phyloP scores from a whole-genome alignment of 2,329 filamentous ascomycete species.

The Pseudogymnoascus sp. region DNA sequence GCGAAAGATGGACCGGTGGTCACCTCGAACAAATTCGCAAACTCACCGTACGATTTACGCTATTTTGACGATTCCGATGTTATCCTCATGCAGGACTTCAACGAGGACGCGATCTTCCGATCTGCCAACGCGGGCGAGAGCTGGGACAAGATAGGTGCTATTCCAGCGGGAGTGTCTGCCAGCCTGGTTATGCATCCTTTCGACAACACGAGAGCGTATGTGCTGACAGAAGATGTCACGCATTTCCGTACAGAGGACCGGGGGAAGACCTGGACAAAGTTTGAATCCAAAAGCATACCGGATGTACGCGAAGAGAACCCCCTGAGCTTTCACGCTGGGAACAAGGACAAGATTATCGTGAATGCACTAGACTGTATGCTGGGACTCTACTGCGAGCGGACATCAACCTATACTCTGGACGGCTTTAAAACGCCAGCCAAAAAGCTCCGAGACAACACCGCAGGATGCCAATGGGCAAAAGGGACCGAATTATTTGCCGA shows the following conservation, averaged over 20 bases:
- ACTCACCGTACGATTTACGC: slow-evolving; percentile 61
- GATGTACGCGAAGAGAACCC: slow-evolving; percentile 40
- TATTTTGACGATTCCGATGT: slow-evolving; percentile 90
- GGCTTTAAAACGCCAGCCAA: slow-evolving; percentile 67
- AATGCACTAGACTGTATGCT: slow-evolving; percentile 61
- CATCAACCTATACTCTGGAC: slow-evolving; percentile 69
- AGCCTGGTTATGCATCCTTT: slow-evolving; percentile 69
- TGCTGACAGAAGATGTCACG: slow-evolving; percentile 57
- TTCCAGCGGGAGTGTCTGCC: slow-evolving; percentile 55
- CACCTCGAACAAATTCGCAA: slow-evolving; percentile 55
- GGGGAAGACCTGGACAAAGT: slow-evolving; percentile 73
- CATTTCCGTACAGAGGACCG: slow-evolving; percentile 82
- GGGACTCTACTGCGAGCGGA: slow-evolving; percentile 55
- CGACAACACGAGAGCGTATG: slow-evolving; percentile 71
- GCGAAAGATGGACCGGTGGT: slow-evolving; percentile 51
- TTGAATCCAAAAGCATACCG: slow-evolving; percentile 54
- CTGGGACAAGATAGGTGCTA: slow-evolving; percentile 61
- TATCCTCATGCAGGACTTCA: slow-evolving; percentile 64
- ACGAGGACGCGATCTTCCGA: slow-evolving; percentile 60
- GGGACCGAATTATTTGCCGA: slow-evolving; percentile 65
- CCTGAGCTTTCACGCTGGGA: slow-evolving; percentile 73
- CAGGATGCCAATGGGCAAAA: slow-evolving; percentile 83
- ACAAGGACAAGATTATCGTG: slow-evolving; percentile 80
- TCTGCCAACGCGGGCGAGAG: slow-evolving; percentile 72
- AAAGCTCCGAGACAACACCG: slow-evolving; percentile 58